A percentile compares a stretch with the other conserved stretches of the same genome.
Conservation (phyloP, 202 grass and related monocot species). For the Setaria viridis region DNA sequence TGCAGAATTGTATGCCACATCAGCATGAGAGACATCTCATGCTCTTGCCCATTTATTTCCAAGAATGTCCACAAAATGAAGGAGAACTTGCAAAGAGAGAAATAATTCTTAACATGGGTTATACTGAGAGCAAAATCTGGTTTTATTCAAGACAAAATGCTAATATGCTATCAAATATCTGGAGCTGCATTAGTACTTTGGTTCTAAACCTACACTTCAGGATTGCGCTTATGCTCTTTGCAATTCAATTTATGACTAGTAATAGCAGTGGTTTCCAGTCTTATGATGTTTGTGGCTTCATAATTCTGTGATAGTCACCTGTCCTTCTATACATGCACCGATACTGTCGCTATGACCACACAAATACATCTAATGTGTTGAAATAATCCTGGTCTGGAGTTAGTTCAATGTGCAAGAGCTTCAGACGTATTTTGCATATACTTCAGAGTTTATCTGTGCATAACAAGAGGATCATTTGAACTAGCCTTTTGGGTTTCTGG, state of each 20-base stretch:
- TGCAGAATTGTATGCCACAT: conserved; percentile 28
- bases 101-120: background rate
- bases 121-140: background rate
- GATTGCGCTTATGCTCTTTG: conserved; percentile 4
- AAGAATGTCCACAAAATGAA: background rate
- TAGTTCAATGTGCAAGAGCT: conserved; percentile 21
- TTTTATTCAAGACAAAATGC: conserved; percentile 12
- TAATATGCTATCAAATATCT: background rate
- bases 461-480: background rate
- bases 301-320: background rate
- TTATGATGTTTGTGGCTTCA: background rate
- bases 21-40: background rate
- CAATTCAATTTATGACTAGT: background rate
- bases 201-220: background rate
- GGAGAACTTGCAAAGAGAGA: background rate
- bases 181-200: conserved; percentile 21
- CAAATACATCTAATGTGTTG: conserved; percentile 40
- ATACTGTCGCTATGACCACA: background rate
- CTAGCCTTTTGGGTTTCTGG: background rate
- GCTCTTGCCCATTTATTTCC: conserved; percentile 2
- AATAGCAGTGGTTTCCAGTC: background rate
- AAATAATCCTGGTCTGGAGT: conserved; percentile 29
- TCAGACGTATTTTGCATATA: conserved; percentile 5
- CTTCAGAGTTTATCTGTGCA: conserved; percentile 4
- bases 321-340: background rate